These are phyloP conservation scores for Plasmodium cynomolgi DNA, from an alignment of 169 alveolate species.

Conservation along the genomic window DNA sequence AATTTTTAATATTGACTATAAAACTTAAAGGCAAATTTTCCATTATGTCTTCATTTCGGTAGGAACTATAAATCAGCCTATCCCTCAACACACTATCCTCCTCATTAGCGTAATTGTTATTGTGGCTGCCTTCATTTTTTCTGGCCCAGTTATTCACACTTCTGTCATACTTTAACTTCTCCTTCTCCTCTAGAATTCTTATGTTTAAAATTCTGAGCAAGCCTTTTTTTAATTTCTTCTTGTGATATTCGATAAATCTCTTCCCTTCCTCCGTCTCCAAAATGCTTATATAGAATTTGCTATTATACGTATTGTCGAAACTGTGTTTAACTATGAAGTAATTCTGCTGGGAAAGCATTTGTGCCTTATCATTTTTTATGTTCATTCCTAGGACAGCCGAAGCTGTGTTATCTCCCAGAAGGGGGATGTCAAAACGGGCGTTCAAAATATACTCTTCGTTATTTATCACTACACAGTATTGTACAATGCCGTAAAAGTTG, in stretches of 20 bases:
- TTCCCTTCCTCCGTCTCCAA: slow-evolving; percentile 76
- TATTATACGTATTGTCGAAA: slow-evolving; percentile 69
- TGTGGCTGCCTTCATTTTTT: background rate
- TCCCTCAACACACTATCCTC: slow-evolving; percentile 3
- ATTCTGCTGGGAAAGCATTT: slow-evolving; percentile 50
- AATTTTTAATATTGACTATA: slow-evolving; percentile 74
- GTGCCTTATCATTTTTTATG: slow-evolving; percentile 56
- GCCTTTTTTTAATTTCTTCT: slow-evolving; percentile 62
- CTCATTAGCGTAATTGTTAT: background rate
- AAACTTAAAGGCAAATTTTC: slow-evolving; percentile 77
- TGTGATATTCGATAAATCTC: slow-evolving; percentile 68
- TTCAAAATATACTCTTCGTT: slow-evolving; percentile 73
- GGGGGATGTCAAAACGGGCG: slow-evolving; percentile 74
- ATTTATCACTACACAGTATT: slow-evolving; percentile 75
- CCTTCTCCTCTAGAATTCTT: slow-evolving; percentile 68
- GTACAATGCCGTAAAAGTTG: slow-evolving; percentile 72
- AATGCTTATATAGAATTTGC: slow-evolving; percentile 65
- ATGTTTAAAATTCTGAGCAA: slow-evolving; percentile 40
- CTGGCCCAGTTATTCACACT: slow-evolving; percentile 8
- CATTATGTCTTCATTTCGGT: slow-evolving; percentile 53
- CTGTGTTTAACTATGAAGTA: slow-evolving; percentile 72
- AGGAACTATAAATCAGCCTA: slow-evolving; percentile 5
- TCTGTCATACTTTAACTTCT: slow-evolving; percentile 23
- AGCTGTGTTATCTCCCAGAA: slow-evolving; percentile 72
- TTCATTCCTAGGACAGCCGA: slow-evolving; percentile 71